Evolutionary conservation across 1,284 basidiomycete genomes (phyloP).

Genomic region (Ceratobasidium sp.): DNA sequence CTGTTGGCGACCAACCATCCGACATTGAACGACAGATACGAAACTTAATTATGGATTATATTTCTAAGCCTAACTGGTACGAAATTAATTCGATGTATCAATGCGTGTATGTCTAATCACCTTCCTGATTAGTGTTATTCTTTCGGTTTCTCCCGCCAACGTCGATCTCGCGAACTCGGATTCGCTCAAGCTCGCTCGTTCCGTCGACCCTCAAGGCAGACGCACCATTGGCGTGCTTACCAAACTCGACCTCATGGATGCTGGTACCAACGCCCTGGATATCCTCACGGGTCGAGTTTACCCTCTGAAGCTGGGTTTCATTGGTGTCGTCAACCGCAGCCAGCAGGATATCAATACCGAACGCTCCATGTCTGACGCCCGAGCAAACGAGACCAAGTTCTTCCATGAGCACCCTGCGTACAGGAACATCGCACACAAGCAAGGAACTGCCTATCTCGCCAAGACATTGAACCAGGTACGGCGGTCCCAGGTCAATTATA

Average conservation of each 20-base stretch:
- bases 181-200: constrained; percentile 93
- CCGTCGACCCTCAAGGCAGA: constrained; percentile 93
- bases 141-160: constrained; percentile 95
- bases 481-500: not conserved
- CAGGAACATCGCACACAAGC: constrained; percentile 95
- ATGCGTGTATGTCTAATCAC: constrained; percentile 36
- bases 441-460: constrained; percentile 94
- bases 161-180: constrained; percentile 99
- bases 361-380: constrained; percentile 85
- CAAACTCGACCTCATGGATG: constrained; percentile 98
- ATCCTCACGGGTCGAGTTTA: constrained; percentile 96
- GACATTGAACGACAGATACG: constrained; percentile 98
- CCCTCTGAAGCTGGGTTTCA: constrained; percentile 97
- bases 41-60: constrained; percentile 91
- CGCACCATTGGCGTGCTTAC: constrained; percentile 96
- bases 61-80: constrained; percentile 95
- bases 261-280: constrained; percentile 96
- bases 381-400: constrained; percentile 89
- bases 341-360: constrained; percentile 97
- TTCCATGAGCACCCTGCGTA: constrained; percentile 92
- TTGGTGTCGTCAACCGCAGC: constrained; percentile 95
- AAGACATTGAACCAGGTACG: constrained; percentile 91
- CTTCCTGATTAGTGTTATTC: constrained; percentile 74
- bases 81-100: constrained; percentile 44
- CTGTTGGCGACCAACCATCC: constrained; percentile 79